Conservation (phyloP, 106 monocot species). For the Amphibolis antarctica region DNA sequence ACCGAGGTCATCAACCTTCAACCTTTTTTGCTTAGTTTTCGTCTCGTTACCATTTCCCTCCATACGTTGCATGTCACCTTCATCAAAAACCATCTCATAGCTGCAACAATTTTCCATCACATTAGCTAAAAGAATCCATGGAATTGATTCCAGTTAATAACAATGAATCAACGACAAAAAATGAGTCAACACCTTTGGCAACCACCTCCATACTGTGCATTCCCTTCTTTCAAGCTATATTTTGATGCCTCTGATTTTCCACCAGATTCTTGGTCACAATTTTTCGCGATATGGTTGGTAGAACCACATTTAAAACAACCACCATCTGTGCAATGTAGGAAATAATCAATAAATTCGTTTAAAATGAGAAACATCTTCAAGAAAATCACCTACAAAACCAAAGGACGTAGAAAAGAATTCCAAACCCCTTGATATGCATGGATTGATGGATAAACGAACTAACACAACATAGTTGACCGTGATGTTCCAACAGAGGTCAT, state of each 20-base stretch:
- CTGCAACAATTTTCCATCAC: not conserved
- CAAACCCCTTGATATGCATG: too few relatives aligned
- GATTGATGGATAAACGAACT: too few relatives aligned
- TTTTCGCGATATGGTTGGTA: constrained; percentile 2
- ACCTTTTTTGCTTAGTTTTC: not conserved
- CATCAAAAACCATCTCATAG: constrained; percentile 8
- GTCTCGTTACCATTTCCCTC: not conserved
- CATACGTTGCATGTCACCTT: not conserved
- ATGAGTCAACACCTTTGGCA: not conserved
- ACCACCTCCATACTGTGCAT: constrained; percentile 2
- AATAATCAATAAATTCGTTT: not conserved
- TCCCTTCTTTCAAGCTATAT: constrained; percentile 7
- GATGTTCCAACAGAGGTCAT: too few relatives aligned
- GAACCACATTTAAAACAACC: constrained; percentile 12
- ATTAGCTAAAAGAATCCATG: not conserved
- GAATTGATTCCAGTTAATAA: not conserved
- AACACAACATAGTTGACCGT: too few relatives aligned
- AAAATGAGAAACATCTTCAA: not conserved
- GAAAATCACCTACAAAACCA: not conserved
- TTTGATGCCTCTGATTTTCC: not conserved
- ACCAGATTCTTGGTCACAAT: constrained; percentile 8
- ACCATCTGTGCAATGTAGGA: not conserved
- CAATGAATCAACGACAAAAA: not conserved
- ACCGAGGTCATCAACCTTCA: not conserved
- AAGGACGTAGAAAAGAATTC: too few relatives aligned